Evolutionary conservation across 2,329 filamentous ascomycete species (phyloP).

Genomic region (Seiridium unicorne): DNA sequence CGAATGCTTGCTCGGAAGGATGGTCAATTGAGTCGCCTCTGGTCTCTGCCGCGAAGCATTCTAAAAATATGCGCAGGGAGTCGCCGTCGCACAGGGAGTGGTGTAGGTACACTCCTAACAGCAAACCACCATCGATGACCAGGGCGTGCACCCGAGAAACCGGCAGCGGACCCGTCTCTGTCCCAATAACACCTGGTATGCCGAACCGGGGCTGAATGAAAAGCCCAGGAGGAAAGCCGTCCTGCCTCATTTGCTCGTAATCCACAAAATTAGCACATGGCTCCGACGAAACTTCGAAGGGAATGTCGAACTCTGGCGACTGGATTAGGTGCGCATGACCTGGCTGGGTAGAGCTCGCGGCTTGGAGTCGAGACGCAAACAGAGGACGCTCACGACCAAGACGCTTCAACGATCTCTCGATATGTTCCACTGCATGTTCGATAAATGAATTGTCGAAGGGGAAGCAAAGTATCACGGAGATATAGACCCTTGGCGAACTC

Average conservation of each 20-base stretch:
- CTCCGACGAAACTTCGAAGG: conserved; percentile 19
- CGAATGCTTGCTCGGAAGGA: conserved; percentile 26
- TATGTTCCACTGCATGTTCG: conserved; percentile 20
- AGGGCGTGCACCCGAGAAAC: conserved; percentile 36
- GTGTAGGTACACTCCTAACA: conserved; percentile 39
- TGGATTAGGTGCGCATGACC: conserved; percentile 19
- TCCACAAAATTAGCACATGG: conserved; percentile 13
- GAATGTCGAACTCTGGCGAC: conserved; percentile 23
- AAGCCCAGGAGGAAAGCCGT: conserved; percentile 24
- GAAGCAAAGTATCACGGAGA: conserved; percentile 31
- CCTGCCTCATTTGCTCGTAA: conserved; percentile 21
- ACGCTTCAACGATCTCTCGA: conserved; percentile 22
- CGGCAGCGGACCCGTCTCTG: conserved; percentile 26
- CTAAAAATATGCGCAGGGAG: conserved; percentile 36
- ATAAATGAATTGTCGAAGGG: conserved; percentile 22
- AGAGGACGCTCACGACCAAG: conserved; percentile 26
- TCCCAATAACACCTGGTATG: conserved; percentile 17
- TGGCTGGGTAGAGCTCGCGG: conserved; percentile 16
- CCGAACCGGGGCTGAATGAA: conserved; percentile 24
- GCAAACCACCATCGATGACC: conserved; percentile 36
- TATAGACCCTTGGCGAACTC: conserved; percentile 29
- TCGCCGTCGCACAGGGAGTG: conserved; percentile 41
- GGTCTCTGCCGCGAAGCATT: conserved; percentile 35
- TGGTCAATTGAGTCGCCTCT: conserved; percentile 19
- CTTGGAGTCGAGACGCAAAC: conserved; percentile 26